Base-by-base conservation (phyloP, 2,329 filamentous ascomycete species). In the Emmonsiellopsis sp. region DNA sequence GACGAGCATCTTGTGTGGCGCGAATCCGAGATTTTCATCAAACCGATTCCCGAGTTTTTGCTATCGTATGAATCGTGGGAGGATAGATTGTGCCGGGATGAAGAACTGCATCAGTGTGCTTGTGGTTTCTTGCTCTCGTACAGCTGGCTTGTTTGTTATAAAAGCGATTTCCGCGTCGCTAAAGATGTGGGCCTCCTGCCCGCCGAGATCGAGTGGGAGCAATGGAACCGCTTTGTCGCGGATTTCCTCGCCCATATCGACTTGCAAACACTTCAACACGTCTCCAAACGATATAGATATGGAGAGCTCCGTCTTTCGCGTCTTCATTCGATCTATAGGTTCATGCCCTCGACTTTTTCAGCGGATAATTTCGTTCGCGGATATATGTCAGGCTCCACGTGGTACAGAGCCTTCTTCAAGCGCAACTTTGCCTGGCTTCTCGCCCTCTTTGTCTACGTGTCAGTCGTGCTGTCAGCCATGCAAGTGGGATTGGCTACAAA, bases 391-490 rank as follows among this genome's bases (percentile, higher is more conserved):
- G 57, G 56, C 40, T 65, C 60, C 21, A 67, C 59, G 31, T 61
- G 62, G 45, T 79, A 77, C 58, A 57, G 61, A 2, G 60, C 62
- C 17, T 74, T 77, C 54, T 71, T 77, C 43, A 62, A 63, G 10
- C 63, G 73, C 36, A 74, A 77, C 55, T 69, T 77, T 21, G 63
- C 64, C 14, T 71, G 62, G 68, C 56, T 78, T 1, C 63, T 71
- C 1, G 62, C 67, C 7, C 59, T 68, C 1, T 68, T 71, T 3
- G 70, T 70, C 2, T 78, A 74, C 56, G 58, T 77, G 17, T 70
- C 68, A 40, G 58, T 79, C 13, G 65, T 77, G 14, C 63, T 80
- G 34, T 72, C 72, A 2, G 76, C 76, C 0, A 75, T 79, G 72
- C 76, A 79, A 61, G 73, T 77, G 1, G 56, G 52, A 5, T 37